Conservation (phyloP, 1,284 basidiomycete species). For the Marasmius oreades region DNA sequence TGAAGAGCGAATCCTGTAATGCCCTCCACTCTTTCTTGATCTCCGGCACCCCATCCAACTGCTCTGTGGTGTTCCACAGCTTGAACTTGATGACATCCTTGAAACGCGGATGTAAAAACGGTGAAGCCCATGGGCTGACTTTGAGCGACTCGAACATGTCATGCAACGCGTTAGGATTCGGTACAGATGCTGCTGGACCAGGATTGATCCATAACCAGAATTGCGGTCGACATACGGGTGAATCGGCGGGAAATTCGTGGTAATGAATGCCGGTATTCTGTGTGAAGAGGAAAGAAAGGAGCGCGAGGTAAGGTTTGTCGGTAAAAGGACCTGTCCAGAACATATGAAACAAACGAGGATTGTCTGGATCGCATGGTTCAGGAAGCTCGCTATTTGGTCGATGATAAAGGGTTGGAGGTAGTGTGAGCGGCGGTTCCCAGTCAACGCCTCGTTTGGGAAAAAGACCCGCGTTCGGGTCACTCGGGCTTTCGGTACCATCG, state of each 20-base stretch:
- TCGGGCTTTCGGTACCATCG: conserved; percentile 38
- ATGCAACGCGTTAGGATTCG: conserved; percentile 58
- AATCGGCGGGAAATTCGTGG: conserved; percentile 30
- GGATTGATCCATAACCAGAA: conserved; percentile 84
- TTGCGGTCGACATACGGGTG: conserved; percentile 59
- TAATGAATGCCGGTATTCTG: conserved; percentile 73
- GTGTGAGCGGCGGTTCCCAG: conserved; percentile 34
- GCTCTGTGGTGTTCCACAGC: conserved; percentile 82
- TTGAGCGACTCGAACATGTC: conserved; percentile 65
- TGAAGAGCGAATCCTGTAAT: conserved; percentile 58
- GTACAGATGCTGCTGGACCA: conserved; percentile 62
- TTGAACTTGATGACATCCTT: conserved; percentile 74
- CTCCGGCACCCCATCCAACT: conserved; percentile 70
- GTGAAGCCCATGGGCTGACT: conserved; percentile 70
- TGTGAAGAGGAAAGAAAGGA: conserved; percentile 76
- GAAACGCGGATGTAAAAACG: conserved; percentile 73
- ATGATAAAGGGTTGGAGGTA: conserved; percentile 29
- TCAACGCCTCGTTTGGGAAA: conserved; percentile 35
- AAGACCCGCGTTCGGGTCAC: conserved; percentile 39
- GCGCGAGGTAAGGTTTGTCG: conserved; percentile 77
- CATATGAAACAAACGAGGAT: conserved; percentile 77
- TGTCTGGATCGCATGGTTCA: conserved; percentile 61
- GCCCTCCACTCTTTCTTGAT: conserved; percentile 69
- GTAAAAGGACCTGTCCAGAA: conserved; percentile 83
- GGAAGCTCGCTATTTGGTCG: conserved; percentile 51